Evolutionary conservation across 2,329 filamentous ascomycete species (phyloP).

Genomic region (Aspergillus brunneoviolaceus): DNA sequence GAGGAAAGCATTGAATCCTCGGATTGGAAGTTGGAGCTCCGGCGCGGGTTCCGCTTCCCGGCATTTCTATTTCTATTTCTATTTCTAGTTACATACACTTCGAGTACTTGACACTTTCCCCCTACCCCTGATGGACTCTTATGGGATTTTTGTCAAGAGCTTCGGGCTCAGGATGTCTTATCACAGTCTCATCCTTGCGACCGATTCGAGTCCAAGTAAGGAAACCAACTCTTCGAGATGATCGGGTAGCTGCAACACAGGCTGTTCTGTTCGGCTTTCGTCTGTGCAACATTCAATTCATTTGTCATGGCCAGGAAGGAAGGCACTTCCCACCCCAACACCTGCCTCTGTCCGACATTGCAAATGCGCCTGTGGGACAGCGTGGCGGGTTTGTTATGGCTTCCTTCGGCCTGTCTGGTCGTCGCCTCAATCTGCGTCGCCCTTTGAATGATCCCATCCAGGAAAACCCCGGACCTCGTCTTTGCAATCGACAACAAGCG

Average conservation of each 20-base stretch:
- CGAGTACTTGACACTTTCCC: neutral
- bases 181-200: no score
- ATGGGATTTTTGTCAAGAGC: no score
- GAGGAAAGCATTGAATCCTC: neutral
- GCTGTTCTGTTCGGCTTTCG: neutral
- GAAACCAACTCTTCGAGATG: neutral
- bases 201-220: no score
- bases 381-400: neutral
- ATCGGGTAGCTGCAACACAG: constrained; percentile 1
- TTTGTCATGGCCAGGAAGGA: constrained; percentile 11
- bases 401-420: neutral
- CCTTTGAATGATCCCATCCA: neutral
- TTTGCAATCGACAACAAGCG: neutral
- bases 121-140: neutral
- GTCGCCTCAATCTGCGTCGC: neutral
- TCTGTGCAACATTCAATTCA: neutral
- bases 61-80: neutral
- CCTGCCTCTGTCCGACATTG: constrained; percentile 22
- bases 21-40: neutral
- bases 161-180: no score
- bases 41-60: neutral
- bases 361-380: constrained; percentile 1
- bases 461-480: neutral
- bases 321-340: constrained; percentile 11
- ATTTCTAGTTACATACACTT: no score